Evolutionary conservation across 352 stramenopile genomes (phyloP).

Genomic region (Globisporangium nodosum): DNA sequence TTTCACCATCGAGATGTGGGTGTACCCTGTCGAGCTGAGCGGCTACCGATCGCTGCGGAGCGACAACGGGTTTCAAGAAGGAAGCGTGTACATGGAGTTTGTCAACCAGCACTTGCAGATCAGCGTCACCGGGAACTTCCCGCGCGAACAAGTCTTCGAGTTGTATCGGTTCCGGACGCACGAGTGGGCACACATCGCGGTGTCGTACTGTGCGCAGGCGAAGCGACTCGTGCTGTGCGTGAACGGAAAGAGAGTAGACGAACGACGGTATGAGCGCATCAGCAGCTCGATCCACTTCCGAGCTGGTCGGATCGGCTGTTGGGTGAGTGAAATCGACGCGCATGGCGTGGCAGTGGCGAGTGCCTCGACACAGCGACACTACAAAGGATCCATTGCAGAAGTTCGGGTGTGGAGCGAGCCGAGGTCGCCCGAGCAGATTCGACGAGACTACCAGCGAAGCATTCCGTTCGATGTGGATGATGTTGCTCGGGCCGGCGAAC

Average conservation of each 20-base stretch:
- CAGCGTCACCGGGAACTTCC: slow-evolving; percentile 62
- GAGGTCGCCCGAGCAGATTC: slow-evolving; percentile 37
- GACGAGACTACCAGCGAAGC: slow-evolving; percentile 56
- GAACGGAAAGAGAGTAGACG: slow-evolving; percentile 39
- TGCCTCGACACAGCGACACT: slow-evolving; percentile 43
- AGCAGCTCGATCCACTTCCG: slow-evolving; percentile 44
- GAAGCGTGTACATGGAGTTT: slow-evolving; percentile 72
- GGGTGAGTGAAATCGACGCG: slow-evolving; percentile 46
- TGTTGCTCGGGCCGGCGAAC: not conserved
- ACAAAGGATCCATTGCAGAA: slow-evolving; percentile 71
- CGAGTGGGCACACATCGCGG: slow-evolving; percentile 63
- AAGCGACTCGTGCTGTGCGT: slow-evolving; percentile 37
- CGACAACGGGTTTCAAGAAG: slow-evolving; percentile 65
- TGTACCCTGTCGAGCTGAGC: slow-evolving; percentile 55
- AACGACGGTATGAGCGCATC: slow-evolving; percentile 36
- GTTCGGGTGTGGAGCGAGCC: slow-evolving; percentile 62
- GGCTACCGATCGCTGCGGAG: slow-evolving; percentile 65
- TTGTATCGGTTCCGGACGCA: slow-evolving; percentile 43
- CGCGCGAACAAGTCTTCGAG: slow-evolving; percentile 66
- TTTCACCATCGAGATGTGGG: slow-evolving; percentile 81
- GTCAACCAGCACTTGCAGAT: slow-evolving; percentile 62
- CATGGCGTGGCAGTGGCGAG: slow-evolving; percentile 27
- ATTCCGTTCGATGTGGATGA: slow-evolving; percentile 31
- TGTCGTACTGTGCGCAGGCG: slow-evolving; percentile 36
- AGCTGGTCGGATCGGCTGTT: slow-evolving; percentile 59